Evolutionary conservation across 2,329 filamentous ascomycete species (phyloP), one percentile per base, ranked within the genome.

Genomic region (Annulohypoxylon truncatum): DNA sequence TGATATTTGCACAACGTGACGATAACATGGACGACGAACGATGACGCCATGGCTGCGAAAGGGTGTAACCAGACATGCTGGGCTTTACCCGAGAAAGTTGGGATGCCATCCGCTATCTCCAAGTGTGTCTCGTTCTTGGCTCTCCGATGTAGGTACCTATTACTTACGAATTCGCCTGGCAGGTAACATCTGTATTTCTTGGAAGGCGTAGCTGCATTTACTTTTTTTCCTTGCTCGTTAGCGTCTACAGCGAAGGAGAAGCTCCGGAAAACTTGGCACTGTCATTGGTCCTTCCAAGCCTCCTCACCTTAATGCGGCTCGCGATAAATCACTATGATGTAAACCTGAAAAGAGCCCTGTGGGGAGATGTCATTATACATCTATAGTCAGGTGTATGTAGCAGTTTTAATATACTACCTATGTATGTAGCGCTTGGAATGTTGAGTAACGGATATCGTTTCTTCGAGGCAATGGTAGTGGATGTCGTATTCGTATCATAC

Each of bases 1-100:
- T 58, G 28, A 67, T 58, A 40, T 12, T 33, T 24, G 12, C 51
- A 31, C 40, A 61, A 56, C 35, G 52, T 54, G 52, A 54, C 24
- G 31, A 44, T 54, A 54, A 35, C 50, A 52, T 57, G 44, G 42
- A 52, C 35, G 61, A 67, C 28, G n/a, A 65, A 67, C 57, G 54
- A 69, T 69, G 67, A 69, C 64, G 61, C 24, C 57, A 67, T 65
- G 22, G 42, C 40, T 51, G 35, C 22, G 22, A 61, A 44, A 64
- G 42, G 46, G 3, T 20, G 46, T 38, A 46, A 48, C 55, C 59
- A 48, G 44, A 18, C 38, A 31, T 53, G 55, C 40, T 42, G 13
- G 28, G n/a, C 42, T 53, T 28, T 60, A 54, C 28, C 59, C n/a
- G 44, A 48, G 57, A 38, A 40, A 46, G 65, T 24, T 60, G 57